Conservation (phyloP, 2,329 filamentous ascomycete species). For the Aspergillus flavus region DNA sequence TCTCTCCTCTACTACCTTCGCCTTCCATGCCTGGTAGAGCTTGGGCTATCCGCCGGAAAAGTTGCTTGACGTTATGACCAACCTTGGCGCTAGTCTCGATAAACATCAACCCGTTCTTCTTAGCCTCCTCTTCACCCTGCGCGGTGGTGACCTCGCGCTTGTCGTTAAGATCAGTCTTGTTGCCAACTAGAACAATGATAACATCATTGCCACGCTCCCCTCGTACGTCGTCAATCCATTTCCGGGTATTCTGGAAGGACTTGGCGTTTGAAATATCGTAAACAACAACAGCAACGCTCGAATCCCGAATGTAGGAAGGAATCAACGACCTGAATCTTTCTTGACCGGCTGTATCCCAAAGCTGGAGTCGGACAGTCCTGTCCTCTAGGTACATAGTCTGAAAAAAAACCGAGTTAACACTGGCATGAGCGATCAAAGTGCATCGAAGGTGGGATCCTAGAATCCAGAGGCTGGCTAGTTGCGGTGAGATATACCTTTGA, state of each 20-base stretch:
- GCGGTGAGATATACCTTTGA: slow-evolving; percentile 71
- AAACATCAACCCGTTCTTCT: slow-evolving; percentile 98
- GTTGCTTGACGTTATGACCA: slow-evolving; percentile 94
- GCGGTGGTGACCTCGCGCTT: slow-evolving; percentile 96
- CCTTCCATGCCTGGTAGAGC: slow-evolving; percentile 97
- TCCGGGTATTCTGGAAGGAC: slow-evolving; percentile 97
- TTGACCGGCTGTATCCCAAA: slow-evolving; percentile 98
- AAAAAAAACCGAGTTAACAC: slow-evolving; percentile 3
- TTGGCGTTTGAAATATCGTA: slow-evolving; percentile 98
- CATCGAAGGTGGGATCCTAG: not conserved
- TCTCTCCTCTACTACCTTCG: slow-evolving; percentile 74
- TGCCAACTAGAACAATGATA: slow-evolving; percentile 96
- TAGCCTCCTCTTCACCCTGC: slow-evolving; percentile 96
- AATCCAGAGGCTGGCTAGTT: not conserved
- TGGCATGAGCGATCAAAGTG: not conserved
- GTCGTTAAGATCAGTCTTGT: slow-evolving; percentile 98
- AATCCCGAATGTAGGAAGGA: slow-evolving; percentile 97
- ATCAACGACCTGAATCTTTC: slow-evolving; percentile 97
- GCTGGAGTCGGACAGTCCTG: slow-evolving; percentile 91
- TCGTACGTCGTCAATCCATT: slow-evolving; percentile 98
- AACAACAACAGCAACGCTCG: slow-evolving; percentile 94
- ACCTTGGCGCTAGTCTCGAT: slow-evolving; percentile 98
- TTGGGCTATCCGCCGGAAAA: slow-evolving; percentile 98
- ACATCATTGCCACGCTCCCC: slow-evolving; percentile 97
- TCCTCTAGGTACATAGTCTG: slow-evolving; percentile 99